Conservation (phyloP, 768 basidiomycete genomes). For the Russula foetens region DNA sequence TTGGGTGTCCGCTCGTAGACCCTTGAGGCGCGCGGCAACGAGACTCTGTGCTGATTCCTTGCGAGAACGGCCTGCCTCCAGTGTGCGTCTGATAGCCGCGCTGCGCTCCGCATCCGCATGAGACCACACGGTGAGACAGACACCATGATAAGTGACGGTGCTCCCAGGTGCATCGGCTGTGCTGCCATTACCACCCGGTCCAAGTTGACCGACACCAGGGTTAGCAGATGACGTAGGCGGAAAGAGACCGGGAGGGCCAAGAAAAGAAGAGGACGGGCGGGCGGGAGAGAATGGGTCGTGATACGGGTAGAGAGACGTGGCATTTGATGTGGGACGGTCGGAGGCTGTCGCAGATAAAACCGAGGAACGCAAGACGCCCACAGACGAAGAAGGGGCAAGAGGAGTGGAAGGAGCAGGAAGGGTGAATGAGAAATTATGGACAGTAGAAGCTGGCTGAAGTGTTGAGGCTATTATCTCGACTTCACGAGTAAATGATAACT, state of each 20-base stretch:
- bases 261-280: conserved; percentile 70
- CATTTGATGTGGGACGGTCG: conserved; percentile 44
- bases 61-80: conserved; percentile 69
- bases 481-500: conserved; percentile 89
- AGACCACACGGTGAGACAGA: conserved; percentile 92
- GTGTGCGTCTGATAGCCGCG: conserved; percentile 72
- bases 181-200: neutral
- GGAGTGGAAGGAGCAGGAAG: conserved; percentile 71
- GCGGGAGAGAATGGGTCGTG: conserved; percentile 64
- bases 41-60: conserved; percentile 75
- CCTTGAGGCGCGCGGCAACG: conserved; percentile 58
- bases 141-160: conserved; percentile 77
- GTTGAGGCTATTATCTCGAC: conserved; percentile 95
- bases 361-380: conserved; percentile 65
- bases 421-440: conserved; percentile 87
- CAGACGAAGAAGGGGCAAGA: conserved; percentile 63
- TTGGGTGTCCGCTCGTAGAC: conserved; percentile 43
- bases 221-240: conserved; percentile 26
- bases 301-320: conserved; percentile 69
- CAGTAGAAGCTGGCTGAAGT: conserved; percentile 85
- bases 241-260: conserved; percentile 67
- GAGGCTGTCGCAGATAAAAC: conserved; percentile 49
- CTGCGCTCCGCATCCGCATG: conserved; percentile 88
- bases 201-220: conserved; percentile 19
- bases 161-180: conserved; percentile 25